These are phyloP conservation scores for Melaleuca quinquenervia DNA, from an alignment of 345 rosid species.

Conservation along the genomic window DNA sequence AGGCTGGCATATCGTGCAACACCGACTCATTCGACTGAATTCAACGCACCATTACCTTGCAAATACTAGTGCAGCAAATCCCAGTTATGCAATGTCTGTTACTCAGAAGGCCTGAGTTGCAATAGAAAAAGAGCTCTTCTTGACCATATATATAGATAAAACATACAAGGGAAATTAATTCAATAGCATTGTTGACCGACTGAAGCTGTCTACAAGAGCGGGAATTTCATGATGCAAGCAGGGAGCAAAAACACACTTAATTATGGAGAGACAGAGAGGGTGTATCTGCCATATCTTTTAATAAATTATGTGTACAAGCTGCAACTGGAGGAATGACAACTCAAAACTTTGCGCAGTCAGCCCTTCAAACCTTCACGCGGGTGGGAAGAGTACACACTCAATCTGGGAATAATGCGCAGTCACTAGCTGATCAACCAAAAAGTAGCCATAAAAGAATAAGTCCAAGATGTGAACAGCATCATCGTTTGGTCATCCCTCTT, in stretches of 20 bases:
- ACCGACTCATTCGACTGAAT: neutral
- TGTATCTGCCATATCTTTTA: neutral
- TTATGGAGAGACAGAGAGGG: neutral
- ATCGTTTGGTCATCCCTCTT: conserved; percentile 5
- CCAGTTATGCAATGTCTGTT: neutral
- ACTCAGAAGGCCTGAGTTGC: neutral
- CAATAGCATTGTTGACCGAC: neutral
- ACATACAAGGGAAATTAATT: neutral
- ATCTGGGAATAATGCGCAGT: neutral
- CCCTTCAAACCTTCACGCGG: neutral
- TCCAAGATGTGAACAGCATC: neutral
- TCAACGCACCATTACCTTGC: neutral
- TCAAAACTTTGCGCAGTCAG: neutral
- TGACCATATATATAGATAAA: neutral
- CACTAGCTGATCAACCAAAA: neutral
- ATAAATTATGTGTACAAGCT: neutral
- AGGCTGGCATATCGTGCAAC: neutral
- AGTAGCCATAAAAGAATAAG: neutral
- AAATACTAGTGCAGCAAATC: neutral
- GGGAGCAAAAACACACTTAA: neutral
- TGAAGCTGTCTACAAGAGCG: neutral
- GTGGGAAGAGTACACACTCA: neutral
- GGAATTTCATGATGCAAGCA: neutral
- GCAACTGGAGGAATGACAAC: neutral
- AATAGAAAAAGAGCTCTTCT: neutral